These are phyloP conservation scores for Starmera dryadoides DNA, from an alignment of 805 yeast genomes.

Conservation along the genomic window DNA sequence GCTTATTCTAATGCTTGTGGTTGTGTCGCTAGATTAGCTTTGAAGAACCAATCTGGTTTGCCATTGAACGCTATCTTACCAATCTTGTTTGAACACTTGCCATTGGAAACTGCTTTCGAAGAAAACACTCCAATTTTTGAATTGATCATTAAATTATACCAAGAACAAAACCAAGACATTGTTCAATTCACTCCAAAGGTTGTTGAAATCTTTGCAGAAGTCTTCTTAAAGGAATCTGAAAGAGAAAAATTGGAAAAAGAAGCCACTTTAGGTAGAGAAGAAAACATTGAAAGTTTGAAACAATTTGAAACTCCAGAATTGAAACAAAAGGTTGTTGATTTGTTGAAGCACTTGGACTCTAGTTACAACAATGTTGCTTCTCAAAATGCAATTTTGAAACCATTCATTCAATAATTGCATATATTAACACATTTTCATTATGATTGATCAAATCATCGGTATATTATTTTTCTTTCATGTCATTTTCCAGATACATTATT, in stretches of 20 bases:
- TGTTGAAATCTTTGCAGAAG: conserved; percentile 59
- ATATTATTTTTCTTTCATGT: too few species aligned
- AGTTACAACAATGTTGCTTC: conserved; percentile 60
- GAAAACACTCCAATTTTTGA: conserved; percentile 89
- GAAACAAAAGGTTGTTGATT: conserved; percentile 55
- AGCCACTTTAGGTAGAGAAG: conserved; percentile 82
- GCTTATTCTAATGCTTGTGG: conserved; percentile 94
- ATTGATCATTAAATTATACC: conserved; percentile 66
- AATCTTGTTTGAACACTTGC: conserved; percentile 67
- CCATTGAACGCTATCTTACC: conserved; percentile 78
- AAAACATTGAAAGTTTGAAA: conserved; percentile 65
- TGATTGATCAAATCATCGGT: too few species aligned
- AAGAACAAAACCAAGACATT: conserved; percentile 48
- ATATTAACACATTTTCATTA: too few species aligned
- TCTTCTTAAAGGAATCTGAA: conserved; percentile 71
- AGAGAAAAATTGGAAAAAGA: conserved; percentile 61
- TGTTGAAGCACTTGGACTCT: conserved; percentile 66
- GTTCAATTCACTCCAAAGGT: conserved; percentile 50
- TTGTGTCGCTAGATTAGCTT: conserved; percentile 88
- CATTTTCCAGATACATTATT: too few species aligned
- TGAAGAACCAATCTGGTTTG: conserved; percentile 62
- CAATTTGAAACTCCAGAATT: conserved; percentile 72
- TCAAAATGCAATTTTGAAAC: conserved; percentile 27
- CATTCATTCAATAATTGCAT: conserved; percentile 17
- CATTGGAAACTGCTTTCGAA: conserved; percentile 82